These are phyloP conservation scores for Albugo candida DNA, from an alignment of 352 stramenopile genomes.

Conservation along the genomic window DNA sequence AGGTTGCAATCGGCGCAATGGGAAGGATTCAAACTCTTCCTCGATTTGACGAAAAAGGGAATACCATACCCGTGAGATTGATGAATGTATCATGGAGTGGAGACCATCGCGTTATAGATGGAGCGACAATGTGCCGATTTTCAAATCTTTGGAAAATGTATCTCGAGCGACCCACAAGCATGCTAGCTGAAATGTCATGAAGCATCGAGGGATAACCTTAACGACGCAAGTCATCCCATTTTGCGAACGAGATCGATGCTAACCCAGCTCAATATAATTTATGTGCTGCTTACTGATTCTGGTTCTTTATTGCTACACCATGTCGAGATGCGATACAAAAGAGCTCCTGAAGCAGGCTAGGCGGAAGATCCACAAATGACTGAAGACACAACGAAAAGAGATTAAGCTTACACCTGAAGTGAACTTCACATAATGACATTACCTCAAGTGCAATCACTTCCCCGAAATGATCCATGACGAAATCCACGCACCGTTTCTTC, in stretches of 20 bases:
- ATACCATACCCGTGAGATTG: constrained; percentile 72
- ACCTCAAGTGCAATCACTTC: constrained; percentile 54
- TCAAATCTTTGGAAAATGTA: constrained; percentile 93
- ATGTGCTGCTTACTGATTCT: constrained; percentile 6
- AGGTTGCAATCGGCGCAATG: constrained; percentile 95
- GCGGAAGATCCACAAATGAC: constrained; percentile 39
- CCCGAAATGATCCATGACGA: constrained; percentile 64
- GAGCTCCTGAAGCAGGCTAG: constrained; percentile 50
- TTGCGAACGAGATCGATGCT: too few relatives aligned
- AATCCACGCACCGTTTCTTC: constrained; percentile 63
- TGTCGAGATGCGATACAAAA: constrained; percentile 35
- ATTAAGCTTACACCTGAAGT: not conserved
- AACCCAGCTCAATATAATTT: not conserved
- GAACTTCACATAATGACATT: not conserved
- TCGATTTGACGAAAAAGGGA: constrained; percentile 77
- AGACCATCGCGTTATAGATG: constrained; percentile 96
- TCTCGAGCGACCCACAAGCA: constrained; percentile 85
- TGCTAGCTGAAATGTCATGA: constrained; percentile 83
- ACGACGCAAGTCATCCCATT: too few relatives aligned
- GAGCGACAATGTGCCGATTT: constrained; percentile 95
- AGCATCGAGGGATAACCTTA: not conserved
- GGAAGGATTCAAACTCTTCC: constrained; percentile 91
- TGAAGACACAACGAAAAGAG: constrained; percentile 6
- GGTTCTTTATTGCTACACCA: constrained; percentile 48
- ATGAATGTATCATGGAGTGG: constrained; percentile 96